phyloP scores from a whole-genome alignment of 768 basidiomycete genomes.

The Hygrocybe punicea region DNA sequence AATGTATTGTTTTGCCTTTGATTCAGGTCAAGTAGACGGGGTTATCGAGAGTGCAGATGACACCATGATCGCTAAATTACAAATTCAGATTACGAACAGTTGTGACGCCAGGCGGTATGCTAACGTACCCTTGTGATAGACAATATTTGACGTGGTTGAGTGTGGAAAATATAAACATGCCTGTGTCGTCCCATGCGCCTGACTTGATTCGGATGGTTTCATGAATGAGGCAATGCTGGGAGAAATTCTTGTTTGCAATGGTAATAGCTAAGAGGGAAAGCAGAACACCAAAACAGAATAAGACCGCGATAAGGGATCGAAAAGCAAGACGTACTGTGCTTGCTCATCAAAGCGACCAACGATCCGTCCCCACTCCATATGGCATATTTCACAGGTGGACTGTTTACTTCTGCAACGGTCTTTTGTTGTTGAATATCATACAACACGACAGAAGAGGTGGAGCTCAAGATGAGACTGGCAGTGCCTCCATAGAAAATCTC shows the following conservation, averaged over 20 bases:
- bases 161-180: constrained; percentile 96
- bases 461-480: constrained; percentile 86
- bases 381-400: constrained; percentile 96
- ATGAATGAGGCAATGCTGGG: constrained; percentile 86
- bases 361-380: constrained; percentile 91
- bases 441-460: constrained; percentile 79
- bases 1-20: no score
- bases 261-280: constrained; percentile 72
- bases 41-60: no score
- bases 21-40: no score
- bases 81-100: constrained; percentile 3
- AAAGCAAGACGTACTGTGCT: constrained; percentile 74
- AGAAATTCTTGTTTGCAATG: constrained; percentile 91
- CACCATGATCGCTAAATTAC: constrained; percentile 83
- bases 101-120: background rate
- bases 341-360: constrained; percentile 91
- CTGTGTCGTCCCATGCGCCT: constrained; percentile 97
- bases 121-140: constrained; percentile 81
- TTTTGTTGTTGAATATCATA: constrained; percentile 99
- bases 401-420: constrained; percentile 84
- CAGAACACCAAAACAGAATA: constrained; percentile 8
- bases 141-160: constrained; percentile 99
- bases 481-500: constrained; percentile 99
- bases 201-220: constrained; percentile 99
- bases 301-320: background rate